These are phyloP conservation scores for Rhodomyrtus psidioides DNA, from an alignment of 441 rosid species.

Conservation along the genomic window DNA sequence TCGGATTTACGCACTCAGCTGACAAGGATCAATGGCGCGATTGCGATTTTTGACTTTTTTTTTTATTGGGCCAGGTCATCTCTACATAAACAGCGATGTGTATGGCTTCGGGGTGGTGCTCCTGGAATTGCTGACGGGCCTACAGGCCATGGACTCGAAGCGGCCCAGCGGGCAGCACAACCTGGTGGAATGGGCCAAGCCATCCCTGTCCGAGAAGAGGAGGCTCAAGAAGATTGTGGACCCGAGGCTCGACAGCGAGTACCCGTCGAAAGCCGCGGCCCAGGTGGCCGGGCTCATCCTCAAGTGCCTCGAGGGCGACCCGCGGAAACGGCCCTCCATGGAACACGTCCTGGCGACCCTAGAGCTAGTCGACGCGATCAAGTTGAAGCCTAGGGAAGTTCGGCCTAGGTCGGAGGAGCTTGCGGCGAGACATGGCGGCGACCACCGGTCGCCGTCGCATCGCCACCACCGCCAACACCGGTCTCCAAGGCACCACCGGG, in stretches of 20 bases:
- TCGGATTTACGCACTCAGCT: not conserved
- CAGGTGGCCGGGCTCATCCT: slow-evolving; percentile 39
- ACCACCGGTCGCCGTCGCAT: not conserved
- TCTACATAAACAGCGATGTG: slow-evolving; percentile 79
- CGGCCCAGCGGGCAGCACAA: slow-evolving; percentile 37
- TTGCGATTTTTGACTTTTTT: accelerated
- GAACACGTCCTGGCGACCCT: slow-evolving; percentile 42
- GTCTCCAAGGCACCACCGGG: not conserved
- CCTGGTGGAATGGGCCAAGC: slow-evolving; percentile 58
- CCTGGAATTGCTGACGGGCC: slow-evolving; percentile 70
- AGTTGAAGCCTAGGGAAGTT: slow-evolving; percentile 18
- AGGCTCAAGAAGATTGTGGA: slow-evolving; percentile 66
- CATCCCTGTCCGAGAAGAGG: slow-evolving; percentile 30
- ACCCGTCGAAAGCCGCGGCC: slow-evolving; percentile 43
- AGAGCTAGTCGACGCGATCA: slow-evolving; percentile 20
- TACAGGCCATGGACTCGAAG: slow-evolving; percentile 43
- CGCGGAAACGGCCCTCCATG: slow-evolving; percentile 64
- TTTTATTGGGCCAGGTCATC: slow-evolving; percentile 40
- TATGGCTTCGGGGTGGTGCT: slow-evolving; percentile 89
- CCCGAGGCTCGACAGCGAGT: slow-evolving; percentile 41
- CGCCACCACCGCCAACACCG: not conserved
- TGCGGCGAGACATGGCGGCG: not conserved
- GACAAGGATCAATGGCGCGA: not conserved
- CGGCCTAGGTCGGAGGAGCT: not conserved
- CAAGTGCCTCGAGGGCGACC: slow-evolving; percentile 56